phyloP scores from a whole-genome alignment of 1,284 basidiomycete genomes.

The Wallemia ichthyophaga region DNA sequence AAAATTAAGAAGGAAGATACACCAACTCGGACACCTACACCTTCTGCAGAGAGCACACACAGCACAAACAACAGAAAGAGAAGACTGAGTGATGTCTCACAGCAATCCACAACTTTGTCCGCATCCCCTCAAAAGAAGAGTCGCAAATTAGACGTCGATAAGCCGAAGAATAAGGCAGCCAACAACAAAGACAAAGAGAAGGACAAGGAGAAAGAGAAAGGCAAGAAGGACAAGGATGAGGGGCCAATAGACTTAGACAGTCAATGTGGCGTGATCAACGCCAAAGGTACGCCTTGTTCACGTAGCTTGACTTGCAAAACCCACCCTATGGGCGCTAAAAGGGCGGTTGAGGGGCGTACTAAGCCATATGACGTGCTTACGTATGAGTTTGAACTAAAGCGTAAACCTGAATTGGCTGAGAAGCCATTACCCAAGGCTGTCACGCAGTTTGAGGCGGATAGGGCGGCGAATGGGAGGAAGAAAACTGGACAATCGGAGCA shows the following conservation, averaged over 20 bases:
- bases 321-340: conserved; percentile 88
- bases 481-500: too few relatives aligned
- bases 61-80: not conserved
- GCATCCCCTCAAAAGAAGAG: not conserved
- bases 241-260: conserved; percentile 64
- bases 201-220: too few relatives aligned
- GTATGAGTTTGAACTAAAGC: not conserved
- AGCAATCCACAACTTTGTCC: not conserved
- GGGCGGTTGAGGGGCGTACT: conserved; percentile 61
- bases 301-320: conserved; percentile 93
- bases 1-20: not conserved
- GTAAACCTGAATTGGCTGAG: not conserved
- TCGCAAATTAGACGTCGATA: not conserved
- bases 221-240: not conserved
- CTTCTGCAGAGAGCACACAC: too few relatives aligned
- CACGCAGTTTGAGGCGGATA: not conserved
- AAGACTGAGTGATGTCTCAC: not conserved
- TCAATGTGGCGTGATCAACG: conserved; percentile 93
- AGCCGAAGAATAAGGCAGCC: not conserved
- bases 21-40: not conserved
- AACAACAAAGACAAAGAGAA: too few relatives aligned
- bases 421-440: not conserved
- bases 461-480: not conserved
- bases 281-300: conserved; percentile 77
- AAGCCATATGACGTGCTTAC: conserved; percentile 50